Conservation (phyloP, 2,329 filamentous ascomycete genomes). For the Aureobasidium sp. region DNA sequence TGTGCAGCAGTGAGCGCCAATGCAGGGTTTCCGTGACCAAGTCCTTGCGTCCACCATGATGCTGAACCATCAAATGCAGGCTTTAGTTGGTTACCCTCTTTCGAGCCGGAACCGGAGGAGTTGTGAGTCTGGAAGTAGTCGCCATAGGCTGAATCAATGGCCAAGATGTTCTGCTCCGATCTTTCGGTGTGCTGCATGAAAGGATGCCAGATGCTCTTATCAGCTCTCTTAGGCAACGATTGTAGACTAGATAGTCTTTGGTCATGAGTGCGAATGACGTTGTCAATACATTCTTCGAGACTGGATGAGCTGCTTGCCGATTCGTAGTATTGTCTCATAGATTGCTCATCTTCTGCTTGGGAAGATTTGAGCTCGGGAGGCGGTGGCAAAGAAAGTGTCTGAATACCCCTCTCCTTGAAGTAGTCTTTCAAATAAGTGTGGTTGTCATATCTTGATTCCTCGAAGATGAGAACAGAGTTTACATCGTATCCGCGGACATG, state of each 20-base stretch:
- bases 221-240: constrained; percentile 53
- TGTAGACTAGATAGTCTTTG: constrained; percentile 51
- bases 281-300: constrained; percentile 40
- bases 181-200: constrained; percentile 72
- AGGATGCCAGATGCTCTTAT: constrained; percentile 69
- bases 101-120: constrained; percentile 8
- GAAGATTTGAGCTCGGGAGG: constrained; percentile 46
- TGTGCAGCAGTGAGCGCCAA: constrained; percentile 69
- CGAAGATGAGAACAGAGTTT: constrained; percentile 60
- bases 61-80: constrained; percentile 76
- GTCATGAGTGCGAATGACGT: constrained; percentile 46
- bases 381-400: constrained; percentile 26
- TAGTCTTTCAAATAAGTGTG: constrained; percentile 59
- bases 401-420: constrained; percentile 52
- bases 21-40: constrained; percentile 68
- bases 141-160: constrained; percentile 72
- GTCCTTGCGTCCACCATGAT: constrained; percentile 86
- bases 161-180: constrained; percentile 53
- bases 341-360: constrained; percentile 41
- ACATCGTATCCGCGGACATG: constrained; percentile 74
- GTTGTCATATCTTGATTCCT: constrained; percentile 58
- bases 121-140: constrained; percentile 63
- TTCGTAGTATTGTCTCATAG: constrained; percentile 58
- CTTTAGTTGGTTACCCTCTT: constrained; percentile 37
- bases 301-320: constrained; percentile 31